phyloP scores from a whole-genome alignment of 306 rosid species.

The Cucurbita moschata region DNA sequence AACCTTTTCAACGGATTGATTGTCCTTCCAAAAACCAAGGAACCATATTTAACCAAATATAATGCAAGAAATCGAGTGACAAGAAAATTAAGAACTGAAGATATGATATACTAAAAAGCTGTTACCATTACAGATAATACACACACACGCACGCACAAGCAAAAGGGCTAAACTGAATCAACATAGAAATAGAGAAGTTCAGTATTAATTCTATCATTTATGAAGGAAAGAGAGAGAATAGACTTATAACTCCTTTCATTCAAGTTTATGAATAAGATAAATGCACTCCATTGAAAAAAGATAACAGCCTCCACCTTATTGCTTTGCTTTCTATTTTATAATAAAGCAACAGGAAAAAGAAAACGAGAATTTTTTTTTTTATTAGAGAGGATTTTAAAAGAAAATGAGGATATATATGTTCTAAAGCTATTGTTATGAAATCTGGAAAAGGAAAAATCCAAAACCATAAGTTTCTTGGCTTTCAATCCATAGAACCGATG shows the following conservation, averaged over 20 bases:
- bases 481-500: not conserved
- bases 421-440: not conserved
- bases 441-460: not conserved
- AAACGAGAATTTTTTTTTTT: not conserved
- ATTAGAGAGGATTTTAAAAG: too few species aligned
- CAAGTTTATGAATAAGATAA: not conserved
- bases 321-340: not conserved
- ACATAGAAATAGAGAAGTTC: not conserved
- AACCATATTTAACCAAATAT: not conserved
- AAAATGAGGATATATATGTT: not conserved
- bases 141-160: not conserved
- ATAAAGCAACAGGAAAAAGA: not conserved
- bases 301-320: not conserved
- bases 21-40: conserved; percentile 41
- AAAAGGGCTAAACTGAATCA: not conserved
- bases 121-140: not conserved
- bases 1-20: conserved; percentile 48
- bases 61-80: not conserved
- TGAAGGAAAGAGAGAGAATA: not conserved
- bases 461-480: not conserved
- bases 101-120: not conserved
- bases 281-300: not conserved
- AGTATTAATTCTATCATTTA: not conserved
- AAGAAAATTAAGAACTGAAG: not conserved
- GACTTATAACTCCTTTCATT: not conserved